phyloP scores from a whole-genome alignment of 352 stramenopile species.

The Globisporangium alternatum region DNA sequence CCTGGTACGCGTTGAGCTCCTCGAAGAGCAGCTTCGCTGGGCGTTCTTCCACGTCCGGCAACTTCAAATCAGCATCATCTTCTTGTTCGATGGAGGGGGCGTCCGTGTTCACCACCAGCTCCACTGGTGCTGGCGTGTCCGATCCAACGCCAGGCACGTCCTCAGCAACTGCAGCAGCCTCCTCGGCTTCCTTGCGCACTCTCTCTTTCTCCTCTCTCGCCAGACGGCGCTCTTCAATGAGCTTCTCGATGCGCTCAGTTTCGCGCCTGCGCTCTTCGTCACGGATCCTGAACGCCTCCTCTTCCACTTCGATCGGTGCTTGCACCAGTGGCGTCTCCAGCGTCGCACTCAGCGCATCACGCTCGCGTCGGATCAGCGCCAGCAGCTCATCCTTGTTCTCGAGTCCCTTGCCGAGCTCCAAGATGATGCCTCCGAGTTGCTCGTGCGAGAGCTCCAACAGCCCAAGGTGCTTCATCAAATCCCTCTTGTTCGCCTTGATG shows the following conservation, averaged over 20 bases:
- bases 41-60: conserved; percentile 53
- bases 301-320: conserved; percentile 46
- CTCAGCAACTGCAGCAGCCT: conserved; percentile 13
- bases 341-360: conserved; percentile 21
- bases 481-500: conserved; percentile 35
- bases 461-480: conserved; percentile 55
- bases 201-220: conserved; percentile 24
- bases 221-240: conserved; percentile 47
- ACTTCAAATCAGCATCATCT: conserved; percentile 39
- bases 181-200: conserved; percentile 29
- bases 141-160: conserved; percentile 17
- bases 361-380: conserved; percentile 44
- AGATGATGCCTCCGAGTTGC: conserved; percentile 53
- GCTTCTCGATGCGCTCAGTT: conserved; percentile 45
- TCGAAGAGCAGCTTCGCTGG: conserved; percentile 65
- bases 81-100: conserved; percentile 16
- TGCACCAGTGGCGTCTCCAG: conserved; percentile 27
- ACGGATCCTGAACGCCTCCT: conserved; percentile 44
- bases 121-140: conserved; percentile 2
- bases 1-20: conserved; percentile 33
- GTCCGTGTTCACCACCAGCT: not conserved
- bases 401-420: conserved; percentile 50
- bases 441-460: conserved; percentile 52
- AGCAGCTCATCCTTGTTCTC: conserved; percentile 55
- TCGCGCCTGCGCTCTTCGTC: conserved; percentile 54